Evolutionary conservation across 2,329 filamentous ascomycete genomes (phyloP).

Genomic region (Colletotrichum lini): DNA sequence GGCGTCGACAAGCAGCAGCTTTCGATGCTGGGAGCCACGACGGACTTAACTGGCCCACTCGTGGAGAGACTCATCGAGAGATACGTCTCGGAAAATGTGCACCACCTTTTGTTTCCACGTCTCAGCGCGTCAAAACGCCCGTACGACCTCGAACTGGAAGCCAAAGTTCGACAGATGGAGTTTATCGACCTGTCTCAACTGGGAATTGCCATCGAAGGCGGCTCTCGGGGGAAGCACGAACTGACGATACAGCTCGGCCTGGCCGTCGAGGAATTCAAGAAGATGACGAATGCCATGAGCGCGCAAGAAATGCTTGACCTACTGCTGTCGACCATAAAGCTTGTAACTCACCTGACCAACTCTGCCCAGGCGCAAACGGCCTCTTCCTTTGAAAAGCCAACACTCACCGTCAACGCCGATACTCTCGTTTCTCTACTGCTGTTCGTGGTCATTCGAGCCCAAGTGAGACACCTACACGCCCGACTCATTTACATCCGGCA

Average conservation of each 20-base stretch:
- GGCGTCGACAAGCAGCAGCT: conserved; percentile 96
- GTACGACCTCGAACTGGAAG: conserved; percentile 90
- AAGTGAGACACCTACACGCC: conserved; percentile 89
- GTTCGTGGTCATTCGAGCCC: conserved; percentile 92
- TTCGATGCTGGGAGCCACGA: conserved; percentile 91
- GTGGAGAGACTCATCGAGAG: conserved; percentile 96
- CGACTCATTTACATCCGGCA: conserved; percentile 95
- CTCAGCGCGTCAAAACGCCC: conserved; percentile 82
- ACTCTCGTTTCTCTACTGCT: conserved; percentile 92
- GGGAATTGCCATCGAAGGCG: conserved; percentile 87
- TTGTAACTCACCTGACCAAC: conserved; percentile 79
- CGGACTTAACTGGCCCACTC: conserved; percentile 90
- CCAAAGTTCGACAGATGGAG: conserved; percentile 92
- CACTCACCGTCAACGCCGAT: conserved; percentile 83
- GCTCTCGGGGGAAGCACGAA: conserved; percentile 83
- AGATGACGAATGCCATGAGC: conserved; percentile 81
- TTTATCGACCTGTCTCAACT: conserved; percentile 95
- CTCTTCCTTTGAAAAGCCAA: conserved; percentile 64
- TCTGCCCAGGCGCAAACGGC: conserved; percentile 58
- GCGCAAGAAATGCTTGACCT: conserved; percentile 92
- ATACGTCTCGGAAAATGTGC: conserved; percentile 93
- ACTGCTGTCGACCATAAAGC: conserved; percentile 85
- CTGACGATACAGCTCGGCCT: conserved; percentile 81
- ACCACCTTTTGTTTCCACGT: conserved; percentile 88
- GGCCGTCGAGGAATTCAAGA: conserved; percentile 91